Percentiles rank a stretch among this genome's conserved stretches.
Evolutionary conservation across 2,329 filamentous ascomycete genomes (phyloP).

Genomic region (Juglanconis oblonga): DNA sequence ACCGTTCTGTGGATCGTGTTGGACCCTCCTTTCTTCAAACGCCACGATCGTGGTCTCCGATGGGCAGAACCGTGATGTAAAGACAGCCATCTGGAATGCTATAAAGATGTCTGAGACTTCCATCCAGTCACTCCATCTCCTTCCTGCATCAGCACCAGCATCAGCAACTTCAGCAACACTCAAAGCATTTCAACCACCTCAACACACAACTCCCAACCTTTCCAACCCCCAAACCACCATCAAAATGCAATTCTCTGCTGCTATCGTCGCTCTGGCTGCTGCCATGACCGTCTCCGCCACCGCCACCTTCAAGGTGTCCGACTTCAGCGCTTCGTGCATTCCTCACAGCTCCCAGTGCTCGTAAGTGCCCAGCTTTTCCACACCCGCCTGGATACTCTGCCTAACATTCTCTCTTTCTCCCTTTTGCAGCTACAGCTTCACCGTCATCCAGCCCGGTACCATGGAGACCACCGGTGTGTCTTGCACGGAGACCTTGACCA

Average conservation of each 20-base stretch:
- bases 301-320: constrained; percentile 1
- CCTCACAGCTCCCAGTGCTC: constrained; percentile 13
- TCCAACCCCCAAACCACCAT: constrained; percentile 5
- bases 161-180: neutral
- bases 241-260: constrained; percentile 19
- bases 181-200: neutral
- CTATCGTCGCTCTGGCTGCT: constrained; percentile 11
- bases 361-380: neutral
- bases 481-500: neutral
- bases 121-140: neutral
- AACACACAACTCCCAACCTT: neutral
- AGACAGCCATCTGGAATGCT: neutral
- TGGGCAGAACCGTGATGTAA: too few relatives aligned
- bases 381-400: neutral
- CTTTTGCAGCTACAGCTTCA: constrained; percentile 10
- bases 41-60: too few relatives aligned
- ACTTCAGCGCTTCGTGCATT: constrained; percentile 11
- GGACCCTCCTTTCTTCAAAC: too few relatives aligned
- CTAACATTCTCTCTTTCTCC: neutral
- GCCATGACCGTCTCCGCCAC: constrained; percentile 12
- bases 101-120: neutral
- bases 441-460: neutral
- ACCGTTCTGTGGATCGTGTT: too few relatives aligned
- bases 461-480: constrained; percentile 5
- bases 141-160: neutral